These are phyloP conservation scores for Kwoniella shandongensis DNA, from an alignment of 768 basidiomycete species.

Conservation along the genomic window DNA sequence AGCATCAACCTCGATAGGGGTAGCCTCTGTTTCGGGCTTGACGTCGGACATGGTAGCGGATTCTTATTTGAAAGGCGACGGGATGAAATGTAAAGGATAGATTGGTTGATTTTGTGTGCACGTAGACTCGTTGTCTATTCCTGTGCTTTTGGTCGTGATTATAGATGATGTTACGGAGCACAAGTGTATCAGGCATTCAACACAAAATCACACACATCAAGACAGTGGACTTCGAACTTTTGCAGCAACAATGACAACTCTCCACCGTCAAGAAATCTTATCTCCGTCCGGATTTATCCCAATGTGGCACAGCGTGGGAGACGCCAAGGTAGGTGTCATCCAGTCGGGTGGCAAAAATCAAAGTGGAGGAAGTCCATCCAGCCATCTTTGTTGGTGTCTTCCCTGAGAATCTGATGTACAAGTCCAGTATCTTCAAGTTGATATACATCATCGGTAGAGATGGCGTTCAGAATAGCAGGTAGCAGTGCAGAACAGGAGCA, in stretches of 20 bases:
- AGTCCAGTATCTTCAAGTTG: neutral
- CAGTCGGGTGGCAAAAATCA: slow-evolving; percentile 21
- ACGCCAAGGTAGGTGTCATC: no score
- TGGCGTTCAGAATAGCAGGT: neutral
- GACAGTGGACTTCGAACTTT: neutral
- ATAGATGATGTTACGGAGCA: neutral
- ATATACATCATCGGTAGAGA: slow-evolving; percentile 18
- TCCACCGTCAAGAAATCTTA: neutral
- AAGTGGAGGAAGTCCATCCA: slow-evolving; percentile 16
- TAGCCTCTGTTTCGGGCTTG: slow-evolving; percentile 18
- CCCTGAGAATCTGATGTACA: slow-evolving; percentile 20
- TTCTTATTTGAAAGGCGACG: neutral
- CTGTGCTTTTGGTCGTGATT: slow-evolving; percentile 12
- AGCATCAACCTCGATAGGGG: slow-evolving; percentile 24
- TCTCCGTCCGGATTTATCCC: neutral
- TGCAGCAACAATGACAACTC: neutral
- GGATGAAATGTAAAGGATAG: neutral
- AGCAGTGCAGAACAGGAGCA: neutral
- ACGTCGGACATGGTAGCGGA: slow-evolving; percentile 14
- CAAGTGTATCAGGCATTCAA: neutral
- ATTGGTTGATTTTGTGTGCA: neutral
- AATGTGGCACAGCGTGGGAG: no score
- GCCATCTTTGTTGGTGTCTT: neutral
- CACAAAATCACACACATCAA: neutral
- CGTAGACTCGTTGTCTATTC: neutral